phyloP scores from a whole-genome alignment of 768 basidiomycete genomes.

The Termitomyces sp. region DNA sequence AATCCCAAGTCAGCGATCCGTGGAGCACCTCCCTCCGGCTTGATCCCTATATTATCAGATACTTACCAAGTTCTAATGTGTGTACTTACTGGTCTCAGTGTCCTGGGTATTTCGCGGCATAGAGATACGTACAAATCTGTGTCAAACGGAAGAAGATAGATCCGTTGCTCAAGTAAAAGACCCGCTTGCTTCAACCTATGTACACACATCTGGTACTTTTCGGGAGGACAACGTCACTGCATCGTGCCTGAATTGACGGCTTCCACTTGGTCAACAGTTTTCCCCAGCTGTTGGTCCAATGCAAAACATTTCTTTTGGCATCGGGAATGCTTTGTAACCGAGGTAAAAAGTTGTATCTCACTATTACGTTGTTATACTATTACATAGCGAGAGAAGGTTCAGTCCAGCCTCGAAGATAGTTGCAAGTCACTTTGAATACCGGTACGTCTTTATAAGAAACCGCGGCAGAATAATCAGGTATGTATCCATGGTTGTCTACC shows the following conservation, averaged over 20 bases:
- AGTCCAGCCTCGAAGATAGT: background rate
- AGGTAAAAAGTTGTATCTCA: background rate
- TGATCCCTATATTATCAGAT: background rate
- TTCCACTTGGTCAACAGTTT: background rate
- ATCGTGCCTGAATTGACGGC: background rate
- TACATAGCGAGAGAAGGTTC: background rate
- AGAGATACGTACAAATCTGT: background rate
- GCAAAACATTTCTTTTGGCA: background rate
- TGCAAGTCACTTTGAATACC: background rate
- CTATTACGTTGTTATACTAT: background rate
- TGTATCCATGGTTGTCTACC: conserved; percentile 7
- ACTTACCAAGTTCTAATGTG: background rate
- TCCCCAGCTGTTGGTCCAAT: background rate
- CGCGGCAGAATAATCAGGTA: conserved; percentile 7
- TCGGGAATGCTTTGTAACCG: background rate
- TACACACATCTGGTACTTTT: background rate
- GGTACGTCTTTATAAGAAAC: conserved; percentile 3
- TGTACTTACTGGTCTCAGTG: background rate
- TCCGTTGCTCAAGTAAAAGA: background rate
- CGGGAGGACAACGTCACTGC: background rate
- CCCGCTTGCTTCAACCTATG: background rate
- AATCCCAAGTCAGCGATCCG: background rate
- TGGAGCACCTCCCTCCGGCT: background rate
- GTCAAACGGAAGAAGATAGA: background rate
- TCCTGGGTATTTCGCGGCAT: background rate